A percentile compares a stretch with the other conserved stretches of the same genome.
Conservation (phyloP, 345 rosid genomes). For the Populus simonii region DNA sequence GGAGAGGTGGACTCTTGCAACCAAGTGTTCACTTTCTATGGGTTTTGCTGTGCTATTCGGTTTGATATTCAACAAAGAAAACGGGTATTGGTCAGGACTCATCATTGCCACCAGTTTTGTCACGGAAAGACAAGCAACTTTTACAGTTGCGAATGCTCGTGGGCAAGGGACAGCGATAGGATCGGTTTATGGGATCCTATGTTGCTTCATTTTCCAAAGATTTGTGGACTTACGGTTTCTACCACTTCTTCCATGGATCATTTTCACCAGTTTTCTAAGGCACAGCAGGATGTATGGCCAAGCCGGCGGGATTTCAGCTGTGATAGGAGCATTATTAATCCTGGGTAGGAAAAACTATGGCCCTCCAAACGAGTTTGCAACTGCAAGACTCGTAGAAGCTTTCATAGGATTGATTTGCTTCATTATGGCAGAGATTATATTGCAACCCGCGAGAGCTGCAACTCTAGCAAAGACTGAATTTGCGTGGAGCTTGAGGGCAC, state of each 20-base stretch:
- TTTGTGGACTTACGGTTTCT: constrained; percentile 43
- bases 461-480: constrained; percentile 51
- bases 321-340: constrained; percentile 56
- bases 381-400: constrained; percentile 54
- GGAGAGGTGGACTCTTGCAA: constrained; percentile 49
- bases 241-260: constrained; percentile 61
- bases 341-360: constrained; percentile 63
- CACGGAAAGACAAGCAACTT: constrained; percentile 52
- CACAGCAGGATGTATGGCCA: constrained; percentile 65
- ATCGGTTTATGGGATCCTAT: constrained; percentile 62
- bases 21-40: constrained; percentile 55
- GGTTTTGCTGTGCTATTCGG: constrained; percentile 67
- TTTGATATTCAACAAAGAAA: constrained; percentile 41
- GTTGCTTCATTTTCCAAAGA: constrained; percentile 42
- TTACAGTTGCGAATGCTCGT: constrained; percentile 56
- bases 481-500: constrained; percentile 28
- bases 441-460: constrained; percentile 53
- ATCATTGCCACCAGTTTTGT: constrained; percentile 64
- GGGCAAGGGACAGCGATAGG: constrained; percentile 76
- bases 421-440: constrained; percentile 40
- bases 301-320: constrained; percentile 57
- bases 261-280: constrained; percentile 50
- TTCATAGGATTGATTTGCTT: constrained; percentile 59
- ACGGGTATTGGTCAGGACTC: constrained; percentile 79
- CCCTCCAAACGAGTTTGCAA: constrained; percentile 50